Conservation (phyloP, 306 rosid species). For the Glycine latifolia region DNA sequence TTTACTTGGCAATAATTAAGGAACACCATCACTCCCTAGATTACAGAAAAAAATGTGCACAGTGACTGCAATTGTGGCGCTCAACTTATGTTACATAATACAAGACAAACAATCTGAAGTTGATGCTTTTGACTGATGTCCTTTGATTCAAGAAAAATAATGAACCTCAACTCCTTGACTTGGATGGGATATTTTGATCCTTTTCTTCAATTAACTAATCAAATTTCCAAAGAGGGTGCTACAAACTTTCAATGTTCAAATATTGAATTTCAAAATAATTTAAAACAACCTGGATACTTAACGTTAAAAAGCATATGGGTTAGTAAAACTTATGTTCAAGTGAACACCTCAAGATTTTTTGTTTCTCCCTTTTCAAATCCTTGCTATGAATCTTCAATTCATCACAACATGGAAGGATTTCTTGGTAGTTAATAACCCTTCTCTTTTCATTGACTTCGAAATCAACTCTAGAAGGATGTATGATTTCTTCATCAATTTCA, state of each 20-base stretch:
- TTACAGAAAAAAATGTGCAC: neutral
- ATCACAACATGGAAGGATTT: constrained; percentile 61
- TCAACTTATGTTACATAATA: neutral
- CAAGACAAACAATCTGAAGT: neutral
- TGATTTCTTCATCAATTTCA: constrained; percentile 37
- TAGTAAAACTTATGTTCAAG: constrained; percentile 34
- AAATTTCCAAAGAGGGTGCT: neutral
- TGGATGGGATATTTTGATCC: constrained; percentile 3
- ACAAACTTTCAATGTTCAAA: constrained; percentile 3
- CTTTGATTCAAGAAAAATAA: neutral
- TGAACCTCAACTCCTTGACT: neutral
- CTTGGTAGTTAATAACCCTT: constrained; percentile 43
- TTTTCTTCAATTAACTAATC: neutral
- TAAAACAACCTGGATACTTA: neutral
- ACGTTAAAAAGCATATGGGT: neutral
- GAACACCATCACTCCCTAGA: neutral
- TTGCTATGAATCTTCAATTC: constrained; percentile 51
- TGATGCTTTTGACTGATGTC: neutral
- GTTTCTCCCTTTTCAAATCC: constrained; percentile 61
- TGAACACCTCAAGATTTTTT: constrained; percentile 69
- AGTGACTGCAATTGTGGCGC: neutral
- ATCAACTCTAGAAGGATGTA: constrained; percentile 49
- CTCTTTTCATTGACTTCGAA: constrained; percentile 49
- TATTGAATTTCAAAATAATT: constrained; percentile 4
- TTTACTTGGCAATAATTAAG: neutral